Evolutionary conservation across 192 early-diverging fungal genomes (phyloP).

Genomic region (Kappamyces sp.): DNA sequence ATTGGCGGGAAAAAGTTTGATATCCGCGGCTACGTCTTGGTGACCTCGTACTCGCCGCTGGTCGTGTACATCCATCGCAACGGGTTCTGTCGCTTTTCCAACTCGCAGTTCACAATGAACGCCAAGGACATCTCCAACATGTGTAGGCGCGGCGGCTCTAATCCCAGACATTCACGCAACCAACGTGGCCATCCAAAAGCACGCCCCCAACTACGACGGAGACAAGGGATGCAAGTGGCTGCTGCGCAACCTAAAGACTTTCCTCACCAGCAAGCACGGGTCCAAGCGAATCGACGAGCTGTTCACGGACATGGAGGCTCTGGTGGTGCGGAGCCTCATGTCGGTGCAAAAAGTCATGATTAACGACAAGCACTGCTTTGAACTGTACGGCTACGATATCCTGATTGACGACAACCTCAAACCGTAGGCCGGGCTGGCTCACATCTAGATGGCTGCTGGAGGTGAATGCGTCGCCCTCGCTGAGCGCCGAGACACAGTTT

Average conservation of each 20-base stretch:
- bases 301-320: slow-evolving; percentile 59
- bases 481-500: slow-evolving; percentile 59
- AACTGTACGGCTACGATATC: slow-evolving; percentile 60
- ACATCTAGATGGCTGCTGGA: slow-evolving; percentile 48
- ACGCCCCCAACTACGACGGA: slow-evolving; percentile 49
- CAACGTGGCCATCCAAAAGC: slow-evolving; percentile 61
- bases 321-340: slow-evolving; percentile 52
- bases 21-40: slow-evolving; percentile 53
- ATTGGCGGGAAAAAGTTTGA: slow-evolving; percentile 66
- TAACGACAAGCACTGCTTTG: slow-evolving; percentile 66
- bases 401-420: slow-evolving; percentile 54
- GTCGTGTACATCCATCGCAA: slow-evolving; percentile 58
- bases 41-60: slow-evolving; percentile 55
- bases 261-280: slow-evolving; percentile 49
- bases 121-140: slow-evolving; percentile 61
- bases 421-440: slow-evolving; percentile 28
- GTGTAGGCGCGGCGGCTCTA: slow-evolving; percentile 18
- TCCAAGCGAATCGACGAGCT: slow-evolving; percentile 36
- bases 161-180: slow-evolving; percentile 53
- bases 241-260: slow-evolving; percentile 49
- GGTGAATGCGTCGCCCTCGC: slow-evolving; percentile 56
- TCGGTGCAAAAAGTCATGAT: slow-evolving; percentile 63
- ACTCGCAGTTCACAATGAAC: slow-evolving; percentile 56
- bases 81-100: slow-evolving; percentile 62
- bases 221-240: slow-evolving; percentile 61